These are phyloP conservation scores for Sextonia rubra DNA, from an alignment of 164 flowering plant species.

Conservation along the genomic window DNA sequence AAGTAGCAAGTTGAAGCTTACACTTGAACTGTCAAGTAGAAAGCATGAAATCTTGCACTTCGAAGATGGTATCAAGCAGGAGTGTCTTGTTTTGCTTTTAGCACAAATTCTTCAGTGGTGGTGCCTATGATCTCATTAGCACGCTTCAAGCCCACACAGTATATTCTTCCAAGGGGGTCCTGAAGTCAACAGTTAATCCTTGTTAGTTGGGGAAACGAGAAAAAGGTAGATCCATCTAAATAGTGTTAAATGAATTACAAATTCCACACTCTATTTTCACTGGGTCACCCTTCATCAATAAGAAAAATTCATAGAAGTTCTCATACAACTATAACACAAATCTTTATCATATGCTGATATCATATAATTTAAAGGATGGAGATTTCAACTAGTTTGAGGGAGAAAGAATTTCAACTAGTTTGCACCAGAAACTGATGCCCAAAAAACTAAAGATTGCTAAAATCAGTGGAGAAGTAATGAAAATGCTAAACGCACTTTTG, in stretches of 20 bases:
- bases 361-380: background rate
- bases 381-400: background rate
- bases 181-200: constrained; percentile 14
- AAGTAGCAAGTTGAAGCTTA: background rate
- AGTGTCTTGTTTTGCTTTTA: constrained; percentile 55
- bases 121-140: constrained; percentile 94
- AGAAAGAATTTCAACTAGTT: background rate
- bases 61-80: constrained; percentile 15
- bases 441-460: background rate
- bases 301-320: background rate
- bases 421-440: background rate
- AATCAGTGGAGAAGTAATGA: background rate
- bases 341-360: background rate
- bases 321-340: background rate
- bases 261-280: background rate
- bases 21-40: too few relatives aligned
- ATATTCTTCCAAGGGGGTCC: constrained; percentile 80
- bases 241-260: background rate
- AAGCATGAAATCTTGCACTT: background rate
- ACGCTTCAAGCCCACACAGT: constrained; percentile 68
- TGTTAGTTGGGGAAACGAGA: background rate
- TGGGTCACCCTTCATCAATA: background rate
- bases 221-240: background rate
- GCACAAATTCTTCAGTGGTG: constrained; percentile 89
- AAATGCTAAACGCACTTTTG: constrained; percentile 53